A percentile compares a stretch with the other conserved stretches of the same genome.
Conservation (phyloP, 1,139 yeast species). For the Blastobotrys malaysiensis region DNA sequence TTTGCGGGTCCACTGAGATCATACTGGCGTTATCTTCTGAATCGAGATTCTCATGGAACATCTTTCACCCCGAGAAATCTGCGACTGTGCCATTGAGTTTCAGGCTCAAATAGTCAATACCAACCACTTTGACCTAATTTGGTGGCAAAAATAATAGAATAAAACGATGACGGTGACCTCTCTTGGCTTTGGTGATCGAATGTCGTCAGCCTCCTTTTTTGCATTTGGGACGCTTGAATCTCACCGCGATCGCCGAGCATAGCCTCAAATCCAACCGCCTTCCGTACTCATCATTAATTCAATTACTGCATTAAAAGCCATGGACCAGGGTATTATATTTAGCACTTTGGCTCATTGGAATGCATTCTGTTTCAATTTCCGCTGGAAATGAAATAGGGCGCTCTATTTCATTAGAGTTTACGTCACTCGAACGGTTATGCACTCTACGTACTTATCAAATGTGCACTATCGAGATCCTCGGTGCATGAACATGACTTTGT, state of each 20-base stretch:
- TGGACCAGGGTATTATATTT: neutral
- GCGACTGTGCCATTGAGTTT: neutral
- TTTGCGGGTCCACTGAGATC: neutral
- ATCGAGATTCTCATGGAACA: conserved; percentile 6
- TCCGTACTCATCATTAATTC: neutral
- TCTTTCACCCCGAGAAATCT: neutral
- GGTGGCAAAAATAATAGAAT: neutral
- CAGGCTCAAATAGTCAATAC: neutral
- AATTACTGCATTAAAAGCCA: neutral
- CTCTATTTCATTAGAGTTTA: too few species aligned
- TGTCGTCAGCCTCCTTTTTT: neutral
- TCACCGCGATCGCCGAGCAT: neutral
- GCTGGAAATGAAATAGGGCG: neutral
- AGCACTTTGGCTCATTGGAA: neutral
- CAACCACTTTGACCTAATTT: neutral
- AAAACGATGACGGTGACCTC: neutral
- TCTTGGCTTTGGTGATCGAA: neutral
- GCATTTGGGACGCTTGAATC: neutral
- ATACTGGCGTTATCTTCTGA: neutral
- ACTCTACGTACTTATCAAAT: too few species aligned
- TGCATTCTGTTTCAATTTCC: neutral
- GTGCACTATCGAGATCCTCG: too few species aligned
- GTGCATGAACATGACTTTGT: too few species aligned
- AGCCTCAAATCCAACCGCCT: neutral
- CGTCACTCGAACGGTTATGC: too few species aligned